Evolutionary conservation across 2,329 filamentous ascomycete genomes (phyloP).

Genomic region (Neofusicoccum kwambonambiense): DNA sequence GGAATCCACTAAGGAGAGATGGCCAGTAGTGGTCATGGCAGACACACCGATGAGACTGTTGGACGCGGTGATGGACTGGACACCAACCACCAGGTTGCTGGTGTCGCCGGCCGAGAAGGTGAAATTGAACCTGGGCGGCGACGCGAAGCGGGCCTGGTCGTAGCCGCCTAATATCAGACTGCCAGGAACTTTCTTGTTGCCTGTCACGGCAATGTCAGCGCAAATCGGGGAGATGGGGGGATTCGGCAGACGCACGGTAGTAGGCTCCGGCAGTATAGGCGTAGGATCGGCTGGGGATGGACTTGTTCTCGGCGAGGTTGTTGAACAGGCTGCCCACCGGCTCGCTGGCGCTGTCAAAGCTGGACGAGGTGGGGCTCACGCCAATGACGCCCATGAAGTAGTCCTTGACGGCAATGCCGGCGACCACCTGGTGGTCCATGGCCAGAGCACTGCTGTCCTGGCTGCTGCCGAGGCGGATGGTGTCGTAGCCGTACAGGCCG

Average conservation of each 20-base stretch:
- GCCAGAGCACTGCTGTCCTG: constrained; percentile 24
- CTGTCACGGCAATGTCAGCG: background rate
- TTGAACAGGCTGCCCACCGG: constrained; percentile 30
- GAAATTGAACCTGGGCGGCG: constrained; percentile 28
- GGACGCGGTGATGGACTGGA: constrained; percentile 26
- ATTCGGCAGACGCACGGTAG: constrained; percentile 25
- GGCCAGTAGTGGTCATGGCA: constrained; percentile 19
- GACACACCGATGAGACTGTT: background rate
- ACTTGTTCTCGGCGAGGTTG: constrained; percentile 30
- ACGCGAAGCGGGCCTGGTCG: constrained; percentile 38
- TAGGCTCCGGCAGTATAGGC: constrained; percentile 38
- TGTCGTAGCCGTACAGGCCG: constrained; percentile 36
- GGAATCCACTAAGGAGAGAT: constrained; percentile 22
- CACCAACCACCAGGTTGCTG: constrained; percentile 28
- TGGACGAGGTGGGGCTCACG: constrained; percentile 24
- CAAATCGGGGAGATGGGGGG: background rate
- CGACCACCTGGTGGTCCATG: constrained; percentile 32
- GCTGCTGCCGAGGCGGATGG: constrained; percentile 30
- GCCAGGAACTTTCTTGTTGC: constrained; percentile 32
- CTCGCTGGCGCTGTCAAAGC: constrained; percentile 30
- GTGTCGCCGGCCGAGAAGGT: constrained; percentile 23
- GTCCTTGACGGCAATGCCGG: constrained; percentile 29
- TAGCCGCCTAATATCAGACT: constrained; percentile 44
- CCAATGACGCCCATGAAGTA: constrained; percentile 28
- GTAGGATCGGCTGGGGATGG: constrained; percentile 37